Base-by-base conservation (phyloP, 2,329 filamentous ascomycete species). In the Cladosporium sp. region DNA sequence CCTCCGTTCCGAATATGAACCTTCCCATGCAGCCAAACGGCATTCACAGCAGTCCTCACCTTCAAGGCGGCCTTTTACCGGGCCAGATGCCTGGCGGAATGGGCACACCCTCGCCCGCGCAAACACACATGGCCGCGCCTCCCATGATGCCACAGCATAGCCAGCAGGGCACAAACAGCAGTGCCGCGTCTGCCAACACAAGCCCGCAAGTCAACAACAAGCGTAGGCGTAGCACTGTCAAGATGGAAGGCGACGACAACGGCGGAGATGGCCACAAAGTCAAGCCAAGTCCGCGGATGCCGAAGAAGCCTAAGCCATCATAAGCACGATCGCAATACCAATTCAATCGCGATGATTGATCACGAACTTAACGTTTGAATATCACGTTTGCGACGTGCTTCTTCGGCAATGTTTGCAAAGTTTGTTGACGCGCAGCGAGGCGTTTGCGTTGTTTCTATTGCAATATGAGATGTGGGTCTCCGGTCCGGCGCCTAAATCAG, bases 151-250 rank as follows among this genome's bases (percentile, higher is more conserved):
- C 80, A 49, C 82, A 84, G 66, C 80, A 79, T 69, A 83, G 75
- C 67, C 82, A 83, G 62, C 79, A 81, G 66, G 80, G 79, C 49
- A 79, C 80, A n/a, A 82, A 79, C 63, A 83, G 78, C 70, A 81
- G 72, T 17, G 74, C 74, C 63, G 79, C 80, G 8, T 85, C 82
- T 65, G 82, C 83, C 34, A 86, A 84, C 64, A 85, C 84, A 5
- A 87, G 84, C 64, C 84, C 84, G 2, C 63, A 69, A 30, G 64
- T 70, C 55, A 80, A 75, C 65, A 80, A 79, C 66, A 87, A 87
- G 72, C 79, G 84, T 60, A 76, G 84, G 60, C 72, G 79, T 25
- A 86, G 84, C 70, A 80, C 80, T 14, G 82, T 85, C 59, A 87
- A 87, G 70, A 73, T 80, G 55, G 84, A 86, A 65, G 76, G 73